These are phyloP conservation scores for Thraustochytrium striatum DNA, from an alignment of 352 stramenopile species.

Conservation along the genomic window DNA sequence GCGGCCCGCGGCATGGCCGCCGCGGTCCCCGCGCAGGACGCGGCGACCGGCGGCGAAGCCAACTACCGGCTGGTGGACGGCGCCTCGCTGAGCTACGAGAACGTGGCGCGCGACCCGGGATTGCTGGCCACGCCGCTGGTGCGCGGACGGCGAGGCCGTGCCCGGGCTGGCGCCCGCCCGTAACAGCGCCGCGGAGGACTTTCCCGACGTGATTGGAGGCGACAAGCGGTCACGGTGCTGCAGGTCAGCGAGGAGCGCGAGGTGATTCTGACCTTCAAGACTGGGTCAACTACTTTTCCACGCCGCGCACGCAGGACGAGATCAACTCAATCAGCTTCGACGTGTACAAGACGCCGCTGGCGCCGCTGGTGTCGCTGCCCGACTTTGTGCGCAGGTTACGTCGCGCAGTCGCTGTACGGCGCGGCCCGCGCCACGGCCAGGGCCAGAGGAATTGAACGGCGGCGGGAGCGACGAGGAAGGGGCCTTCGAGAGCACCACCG, in stretches of 20 bases:
- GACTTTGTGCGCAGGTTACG: conserved; percentile 4
- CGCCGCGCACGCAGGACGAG: background rate
- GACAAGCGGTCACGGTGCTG: conserved; percentile 25
- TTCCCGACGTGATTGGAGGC: conserved; percentile 8
- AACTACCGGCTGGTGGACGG: background rate
- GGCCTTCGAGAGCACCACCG: background rate
- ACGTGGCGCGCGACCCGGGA: background rate
- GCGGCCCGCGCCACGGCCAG: background rate
- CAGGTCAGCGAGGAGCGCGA: conserved; percentile 42
- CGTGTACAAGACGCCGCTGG: conserved; percentile 1
- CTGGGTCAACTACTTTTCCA: conserved; percentile 15
- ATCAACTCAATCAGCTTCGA: conserved; percentile 23
- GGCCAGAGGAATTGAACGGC: background rate
- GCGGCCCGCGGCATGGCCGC: too few relatives aligned
- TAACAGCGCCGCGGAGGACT: background rate
- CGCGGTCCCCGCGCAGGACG: too few relatives aligned
- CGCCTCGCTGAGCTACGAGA: background rate
- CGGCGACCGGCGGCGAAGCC: background rate
- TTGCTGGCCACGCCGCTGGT: background rate
- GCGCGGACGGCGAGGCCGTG: background rate
- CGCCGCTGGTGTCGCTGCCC: background rate
- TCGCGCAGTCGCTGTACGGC: too few relatives aligned
- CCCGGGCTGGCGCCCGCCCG: background rate
- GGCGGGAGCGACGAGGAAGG: background rate
- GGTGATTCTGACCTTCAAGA: conserved; percentile 26